Conservation (phyloP, 352 stramenopile species). For the Globisporangium cystogenes region DNA sequence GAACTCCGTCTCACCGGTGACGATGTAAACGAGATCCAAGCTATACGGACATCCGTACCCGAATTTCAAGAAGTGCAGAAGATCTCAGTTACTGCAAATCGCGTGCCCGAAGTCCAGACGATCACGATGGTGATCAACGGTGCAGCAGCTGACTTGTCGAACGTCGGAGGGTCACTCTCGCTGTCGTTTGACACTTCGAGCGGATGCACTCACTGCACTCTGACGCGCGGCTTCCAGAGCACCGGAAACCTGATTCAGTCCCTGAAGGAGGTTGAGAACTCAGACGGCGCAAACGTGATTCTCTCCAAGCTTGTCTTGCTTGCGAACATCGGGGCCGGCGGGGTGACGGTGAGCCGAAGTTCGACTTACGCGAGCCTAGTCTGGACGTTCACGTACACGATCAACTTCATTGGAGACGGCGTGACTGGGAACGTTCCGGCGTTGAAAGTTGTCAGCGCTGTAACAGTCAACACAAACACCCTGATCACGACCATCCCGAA, state of each 20-base stretch:
- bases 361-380: conserved; percentile 24
- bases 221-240: conserved; percentile 40
- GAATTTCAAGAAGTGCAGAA: conserved; percentile 86
- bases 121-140: conserved; percentile 72
- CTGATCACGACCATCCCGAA: conserved; percentile 26
- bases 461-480: conserved; percentile 22
- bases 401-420: conserved; percentile 81
- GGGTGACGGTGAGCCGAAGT: conserved; percentile 28
- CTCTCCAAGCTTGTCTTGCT: conserved; percentile 29
- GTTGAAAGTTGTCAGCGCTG: conserved; percentile 40
- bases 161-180: conserved; percentile 38
- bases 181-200: conserved; percentile 48
- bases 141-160: conserved; percentile 37
- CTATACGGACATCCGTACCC: conserved; percentile 68
- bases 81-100: conserved; percentile 66
- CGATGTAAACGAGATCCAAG: conserved; percentile 91
- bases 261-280: conserved; percentile 19
- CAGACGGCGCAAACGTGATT: conserved; percentile 15
- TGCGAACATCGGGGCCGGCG: conserved; percentile 41
- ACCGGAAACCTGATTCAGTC: conserved; percentile 37
- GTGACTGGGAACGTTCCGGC: conserved; percentile 85
- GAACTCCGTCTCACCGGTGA: conserved; percentile 72
- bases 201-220: conserved; percentile 64
- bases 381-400: conserved; percentile 68
- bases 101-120: conserved; percentile 80